Evolutionary conservation across 495 filamentous ascomycete species (phyloP).

Genomic region (Aspergillus kassunensis): DNA sequence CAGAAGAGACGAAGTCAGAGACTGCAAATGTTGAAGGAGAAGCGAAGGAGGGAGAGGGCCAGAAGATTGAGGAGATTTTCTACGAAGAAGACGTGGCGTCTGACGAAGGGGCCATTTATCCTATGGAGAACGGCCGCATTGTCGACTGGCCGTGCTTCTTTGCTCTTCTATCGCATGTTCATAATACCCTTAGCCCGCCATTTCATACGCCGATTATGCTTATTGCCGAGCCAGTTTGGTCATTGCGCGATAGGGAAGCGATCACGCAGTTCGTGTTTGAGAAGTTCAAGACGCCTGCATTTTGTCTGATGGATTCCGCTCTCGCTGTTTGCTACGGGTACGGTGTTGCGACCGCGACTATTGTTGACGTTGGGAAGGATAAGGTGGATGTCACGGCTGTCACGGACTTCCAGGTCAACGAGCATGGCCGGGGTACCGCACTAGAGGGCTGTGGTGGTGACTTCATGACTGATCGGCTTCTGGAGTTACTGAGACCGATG

Average conservation of each 20-base stretch:
- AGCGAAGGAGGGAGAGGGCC: conserved; percentile 13
- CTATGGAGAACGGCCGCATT: conserved; percentile 78
- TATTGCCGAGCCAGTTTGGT: conserved; percentile 83
- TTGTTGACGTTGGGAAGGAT: conserved; percentile 84
- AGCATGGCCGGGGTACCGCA: conserved; percentile 55
- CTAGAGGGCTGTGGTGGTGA: conserved; percentile 79
- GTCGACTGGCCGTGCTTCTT: conserved; percentile 87
- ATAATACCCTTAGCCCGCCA: conserved; percentile 78
- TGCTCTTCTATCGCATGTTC: conserved; percentile 81
- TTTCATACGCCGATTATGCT: conserved; percentile 93
- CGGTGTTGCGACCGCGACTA: conserved; percentile 67
- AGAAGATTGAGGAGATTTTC: conserved; percentile 45
- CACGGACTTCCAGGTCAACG: conserved; percentile 66
- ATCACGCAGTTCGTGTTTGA: conserved; percentile 94
- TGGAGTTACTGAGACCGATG: conserved; percentile 62
- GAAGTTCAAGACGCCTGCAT: conserved; percentile 88
- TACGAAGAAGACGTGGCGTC: conserved; percentile 87
- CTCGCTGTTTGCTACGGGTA: conserved; percentile 81
- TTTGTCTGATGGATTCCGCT: conserved; percentile 81
- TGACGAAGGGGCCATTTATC: conserved; percentile 84
- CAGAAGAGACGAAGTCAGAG: conserved; percentile 11
- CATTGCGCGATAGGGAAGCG: conserved; percentile 71
- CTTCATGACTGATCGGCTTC: conserved; percentile 74
- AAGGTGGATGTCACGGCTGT: conserved; percentile 92
- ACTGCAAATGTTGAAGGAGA: conserved; percentile 16